Conservation (phyloP, 2,329 filamentous ascomycete genomes). For the Aspergillus ibericus region DNA sequence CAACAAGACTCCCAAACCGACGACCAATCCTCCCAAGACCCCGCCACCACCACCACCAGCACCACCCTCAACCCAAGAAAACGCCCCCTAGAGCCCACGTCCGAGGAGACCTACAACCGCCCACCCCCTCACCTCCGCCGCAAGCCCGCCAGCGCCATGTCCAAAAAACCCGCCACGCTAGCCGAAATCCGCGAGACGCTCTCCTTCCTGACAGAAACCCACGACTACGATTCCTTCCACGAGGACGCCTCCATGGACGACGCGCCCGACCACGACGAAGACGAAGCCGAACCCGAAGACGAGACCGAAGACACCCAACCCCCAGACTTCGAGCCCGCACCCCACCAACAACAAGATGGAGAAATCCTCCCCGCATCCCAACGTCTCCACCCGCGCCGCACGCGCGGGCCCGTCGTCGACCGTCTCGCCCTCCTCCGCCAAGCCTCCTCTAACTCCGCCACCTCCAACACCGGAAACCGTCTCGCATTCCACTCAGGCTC, state of each 20-base stretch:
- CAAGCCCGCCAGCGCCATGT: slow-evolving; percentile 53
- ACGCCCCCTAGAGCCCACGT: slow-evolving; percentile 39
- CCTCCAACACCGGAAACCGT: slow-evolving; percentile 23
- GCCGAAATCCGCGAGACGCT: slow-evolving; percentile 81
- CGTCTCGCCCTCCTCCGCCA: slow-evolving; percentile 46
- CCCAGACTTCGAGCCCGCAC: not conserved
- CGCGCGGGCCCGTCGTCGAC: slow-evolving; percentile 46
- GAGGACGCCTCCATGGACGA: slow-evolving; percentile 54
- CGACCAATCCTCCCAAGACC: slow-evolving; percentile 28
- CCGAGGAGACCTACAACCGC: slow-evolving; percentile 50
- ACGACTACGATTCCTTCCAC: slow-evolving; percentile 55
- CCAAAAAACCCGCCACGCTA: slow-evolving; percentile 70
- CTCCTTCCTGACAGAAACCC: slow-evolving; percentile 75
- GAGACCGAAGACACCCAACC: slow-evolving; percentile 20
- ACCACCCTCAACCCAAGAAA: slow-evolving; percentile 39
- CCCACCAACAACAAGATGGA: slow-evolving; percentile 21
- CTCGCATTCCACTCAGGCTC: slow-evolving; percentile 35
- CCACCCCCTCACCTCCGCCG: slow-evolving; percentile 63
- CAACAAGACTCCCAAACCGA: slow-evolving; percentile 40
- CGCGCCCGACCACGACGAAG: slow-evolving; percentile 45
- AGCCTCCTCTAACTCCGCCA: slow-evolving; percentile 46
- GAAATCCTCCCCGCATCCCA: slow-evolving; percentile 31
- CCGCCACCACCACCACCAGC: slow-evolving; percentile 9
- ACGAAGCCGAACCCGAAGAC: slow-evolving; percentile 28
- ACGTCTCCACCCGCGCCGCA: slow-evolving; percentile 39